These are phyloP conservation scores for Acanthamoeba sp. DNA, from an alignment of 208 protist genomes.

Conservation along the genomic window DNA sequence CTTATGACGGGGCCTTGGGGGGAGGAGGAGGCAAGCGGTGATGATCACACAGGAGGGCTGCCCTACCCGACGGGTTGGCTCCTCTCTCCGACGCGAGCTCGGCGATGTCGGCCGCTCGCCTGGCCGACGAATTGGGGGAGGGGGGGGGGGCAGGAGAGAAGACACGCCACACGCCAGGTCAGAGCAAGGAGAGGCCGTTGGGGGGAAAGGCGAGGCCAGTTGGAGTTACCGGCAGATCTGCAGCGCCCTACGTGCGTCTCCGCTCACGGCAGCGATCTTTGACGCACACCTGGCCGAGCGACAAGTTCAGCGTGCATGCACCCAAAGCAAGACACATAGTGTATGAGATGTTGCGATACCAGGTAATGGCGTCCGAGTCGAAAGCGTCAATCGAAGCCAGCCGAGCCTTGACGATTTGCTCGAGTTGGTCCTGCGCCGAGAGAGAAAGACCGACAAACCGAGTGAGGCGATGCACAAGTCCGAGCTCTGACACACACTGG, in stretches of 20 bases:
- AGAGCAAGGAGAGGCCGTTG: not conserved
- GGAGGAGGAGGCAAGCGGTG: too few species aligned
- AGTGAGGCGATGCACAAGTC: not conserved
- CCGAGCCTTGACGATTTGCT: slow-evolving; percentile 81
- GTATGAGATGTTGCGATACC: not conserved
- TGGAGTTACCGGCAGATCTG: slow-evolving; percentile 85
- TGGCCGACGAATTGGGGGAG: too few species aligned
- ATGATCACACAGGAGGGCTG: not conserved
- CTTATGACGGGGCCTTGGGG: too few species aligned
- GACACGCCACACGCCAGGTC: too few species aligned
- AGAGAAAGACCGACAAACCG: too few species aligned
- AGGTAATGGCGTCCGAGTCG: slow-evolving; percentile 71
- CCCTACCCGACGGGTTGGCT: not conserved
- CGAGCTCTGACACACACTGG: not conserved
- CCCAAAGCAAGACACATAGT: not conserved
- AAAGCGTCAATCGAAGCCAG: slow-evolving; percentile 83
- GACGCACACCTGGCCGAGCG: slow-evolving; percentile 67
- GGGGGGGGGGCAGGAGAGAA: too few species aligned
- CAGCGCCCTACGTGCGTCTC: slow-evolving; percentile 87
- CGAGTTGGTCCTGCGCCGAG: slow-evolving; percentile 74
- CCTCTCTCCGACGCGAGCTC: slow-evolving; percentile 31
- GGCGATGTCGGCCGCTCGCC: slow-evolving; percentile 77
- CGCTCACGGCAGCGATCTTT: slow-evolving; percentile 83
- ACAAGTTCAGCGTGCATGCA: not conserved
- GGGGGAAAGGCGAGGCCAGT: not conserved